phyloP scores from a whole-genome alignment of 306 rosid genomes.

The Vigna angularis region DNA sequence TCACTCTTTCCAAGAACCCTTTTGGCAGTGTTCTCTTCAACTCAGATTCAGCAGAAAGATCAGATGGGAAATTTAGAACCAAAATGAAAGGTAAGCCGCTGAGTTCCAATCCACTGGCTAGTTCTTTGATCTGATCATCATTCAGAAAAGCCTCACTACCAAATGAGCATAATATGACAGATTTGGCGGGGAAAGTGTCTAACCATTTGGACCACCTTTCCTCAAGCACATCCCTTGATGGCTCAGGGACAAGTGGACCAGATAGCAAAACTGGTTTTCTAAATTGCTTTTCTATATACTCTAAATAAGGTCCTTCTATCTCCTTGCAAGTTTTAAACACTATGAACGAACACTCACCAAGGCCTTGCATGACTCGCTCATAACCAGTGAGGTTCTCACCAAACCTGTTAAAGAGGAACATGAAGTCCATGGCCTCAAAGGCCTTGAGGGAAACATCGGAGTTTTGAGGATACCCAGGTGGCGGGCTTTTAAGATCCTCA shows the following conservation, averaged over 20 bases:
- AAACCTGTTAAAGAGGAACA: slow-evolving; percentile 43
- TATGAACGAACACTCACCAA: slow-evolving; percentile 43
- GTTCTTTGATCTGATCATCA: slow-evolving; percentile 54
- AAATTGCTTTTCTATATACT: slow-evolving; percentile 46
- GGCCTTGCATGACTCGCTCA: slow-evolving; percentile 42
- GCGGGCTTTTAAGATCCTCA: slow-evolving; percentile 49
- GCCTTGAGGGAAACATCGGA: slow-evolving; percentile 38
- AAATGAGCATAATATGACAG: slow-evolving; percentile 58
- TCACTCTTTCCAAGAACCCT: slow-evolving; percentile 58
- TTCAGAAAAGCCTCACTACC: slow-evolving; percentile 64
- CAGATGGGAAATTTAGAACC: slow-evolving; percentile 54
- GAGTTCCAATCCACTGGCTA: slow-evolving; percentile 55
- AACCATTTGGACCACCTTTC: slow-evolving; percentile 55
- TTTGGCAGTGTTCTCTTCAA: slow-evolving; percentile 45
- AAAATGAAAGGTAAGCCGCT: slow-evolving; percentile 55
- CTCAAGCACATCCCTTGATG: slow-evolving; percentile 37
- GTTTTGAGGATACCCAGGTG: slow-evolving; percentile 47
- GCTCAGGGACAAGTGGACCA: slow-evolving; percentile 62
- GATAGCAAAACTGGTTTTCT: slow-evolving; percentile 40
- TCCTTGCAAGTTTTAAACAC: slow-evolving; percentile 50
- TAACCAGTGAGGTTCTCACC: slow-evolving; percentile 44
- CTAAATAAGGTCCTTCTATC: slow-evolving; percentile 52
- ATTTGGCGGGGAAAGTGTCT: slow-evolving; percentile 32
- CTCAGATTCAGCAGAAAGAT: slow-evolving; percentile 25
- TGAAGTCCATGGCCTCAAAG: slow-evolving; percentile 50